Evolutionary conservation across 2,329 filamentous ascomycete genomes (phyloP), one percentile per base, ranked within the genome.

Genomic region (Cercospora nicotianae): DNA sequence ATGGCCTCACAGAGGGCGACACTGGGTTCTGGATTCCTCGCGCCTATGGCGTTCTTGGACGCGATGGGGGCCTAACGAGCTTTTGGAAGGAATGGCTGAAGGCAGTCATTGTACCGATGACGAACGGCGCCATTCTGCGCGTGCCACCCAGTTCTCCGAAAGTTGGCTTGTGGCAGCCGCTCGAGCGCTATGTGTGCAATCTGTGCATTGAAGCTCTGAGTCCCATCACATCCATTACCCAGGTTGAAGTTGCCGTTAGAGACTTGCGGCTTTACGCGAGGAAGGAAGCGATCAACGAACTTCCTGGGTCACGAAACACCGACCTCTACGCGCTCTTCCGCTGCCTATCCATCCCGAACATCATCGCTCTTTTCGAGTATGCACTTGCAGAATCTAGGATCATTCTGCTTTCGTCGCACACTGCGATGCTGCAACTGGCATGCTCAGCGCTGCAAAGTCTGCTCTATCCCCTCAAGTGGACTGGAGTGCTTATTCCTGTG

Each of bases 61-160:
- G 92, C 70, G 95, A 99, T 77, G 85, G 86, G 12, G 90, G 89
- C 68, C 87, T 96, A 81, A 93, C 94, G 71, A 88, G 89, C 33
- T 98, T 99, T 81, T 99, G 94, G 94, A 98, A 98, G 80, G 95
- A 99, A 79, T 99, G 95, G 95, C 86, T 99, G 59, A 91, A 93
- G 79, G 94, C 94, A 6, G 87, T 98, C 9, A 85, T 95, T n/a
- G 92, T 97, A 23, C 95, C 95, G 30, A 99, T 98, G 95, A 93
- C 90, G 1, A 93, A 96, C 77, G 93, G 94, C 20, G 89, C 86
- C 13, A 85, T 99, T 31, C 82, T 95, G 72, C 87, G 94, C 66
- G 89, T 99, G 7, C 93, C 95, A 6, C 85, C 92, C 9, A 96
- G 91, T 79, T 98, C 94, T 5, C 94, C 95, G 12, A 92, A 89